These are phyloP conservation scores for Leishmania braziliensis DNA, from an alignment of 208 protist genomes.

Conservation along the genomic window DNA sequence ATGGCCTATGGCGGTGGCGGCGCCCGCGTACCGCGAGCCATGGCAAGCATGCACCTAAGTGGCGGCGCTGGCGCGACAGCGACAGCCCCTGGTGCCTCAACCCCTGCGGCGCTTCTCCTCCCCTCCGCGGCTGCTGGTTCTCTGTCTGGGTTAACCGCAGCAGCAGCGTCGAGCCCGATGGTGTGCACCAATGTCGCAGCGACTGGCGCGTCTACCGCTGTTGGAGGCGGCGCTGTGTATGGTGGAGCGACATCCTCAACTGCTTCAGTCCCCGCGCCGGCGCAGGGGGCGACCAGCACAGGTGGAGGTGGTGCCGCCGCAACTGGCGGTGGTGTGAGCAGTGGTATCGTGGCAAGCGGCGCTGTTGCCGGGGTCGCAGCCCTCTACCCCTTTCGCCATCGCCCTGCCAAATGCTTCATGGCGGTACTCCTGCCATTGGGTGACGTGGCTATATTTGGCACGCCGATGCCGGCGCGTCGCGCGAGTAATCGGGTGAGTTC, in stretches of 20 bases:
- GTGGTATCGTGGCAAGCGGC: background rate
- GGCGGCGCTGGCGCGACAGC: constrained; percentile 5
- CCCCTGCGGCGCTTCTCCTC: background rate
- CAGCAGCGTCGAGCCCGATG: background rate
- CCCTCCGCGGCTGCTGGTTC: background rate
- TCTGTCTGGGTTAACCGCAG: background rate
- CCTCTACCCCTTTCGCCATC: constrained; percentile 19
- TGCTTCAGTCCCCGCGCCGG: constrained; percentile 3
- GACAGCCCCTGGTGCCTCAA: background rate
- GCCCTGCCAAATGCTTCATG: constrained; percentile 30
- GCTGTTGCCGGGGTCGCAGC: background rate
- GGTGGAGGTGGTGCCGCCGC: background rate
- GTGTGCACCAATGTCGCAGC: background rate
- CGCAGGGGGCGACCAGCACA: background rate
- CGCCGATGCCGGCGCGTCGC: background rate
- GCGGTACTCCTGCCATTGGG: constrained; percentile 60
- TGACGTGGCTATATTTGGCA: constrained; percentile 45
- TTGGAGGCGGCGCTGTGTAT: background rate
- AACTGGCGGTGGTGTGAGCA: background rate
- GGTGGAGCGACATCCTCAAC: constrained; percentile 5
- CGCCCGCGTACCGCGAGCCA: constrained; percentile 12
- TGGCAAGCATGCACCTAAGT: constrained; percentile 19
- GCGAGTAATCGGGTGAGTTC: background rate
- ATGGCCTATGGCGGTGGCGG: constrained; percentile 26
- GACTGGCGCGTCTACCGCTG: background rate